Base-by-base conservation (phyloP, 2,329 filamentous ascomycete genomes). In the Trichoderma pleuroti region DNA sequence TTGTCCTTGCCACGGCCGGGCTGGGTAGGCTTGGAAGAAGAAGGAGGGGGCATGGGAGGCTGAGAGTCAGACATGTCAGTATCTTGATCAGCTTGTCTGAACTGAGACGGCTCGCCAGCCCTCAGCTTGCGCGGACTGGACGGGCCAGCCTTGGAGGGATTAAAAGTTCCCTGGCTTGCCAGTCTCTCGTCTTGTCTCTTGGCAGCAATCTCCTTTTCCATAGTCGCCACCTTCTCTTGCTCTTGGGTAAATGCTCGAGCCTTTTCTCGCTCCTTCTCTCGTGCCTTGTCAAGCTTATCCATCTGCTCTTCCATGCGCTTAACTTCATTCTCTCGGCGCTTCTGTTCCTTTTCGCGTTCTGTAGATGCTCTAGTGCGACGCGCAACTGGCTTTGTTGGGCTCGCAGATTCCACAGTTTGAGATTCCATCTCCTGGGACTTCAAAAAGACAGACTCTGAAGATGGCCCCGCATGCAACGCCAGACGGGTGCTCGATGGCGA, bases 241-340 rank as follows among this genome's bases (percentile, higher is more conserved):
- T 90, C 87, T 74, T 87, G 82, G 76, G 83, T 88, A 72, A 87
- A 88, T 4, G 86, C 81, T 18, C 84, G 83, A 8, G 88, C 91
- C 77, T 92, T 92, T 74, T 91, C 88, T 7, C 90, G 85, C 77
- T 93, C 91, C 79, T 91, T 91, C 74, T 90, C 87, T 10, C 91
- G 87, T 56, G 86, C 88, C 76, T 90, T 92, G 73, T 92, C 89
- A 4, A 92, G 82, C 76, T 89, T 90, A 26, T 83, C 83, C 77
- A 87, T 84, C 74, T 90, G 87, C 64, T 90, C 89, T 18, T 85
- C 86, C 74, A 88, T 83, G 28, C 85, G 86, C 74, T 87, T 86
- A 57, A 88, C 85, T 73, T 92, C 90, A 76, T 89, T 91, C 8
- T 92, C 88, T 49, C 86, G 87, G 42, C 89, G 87, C 76, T 90